Evolutionary conservation across 495 filamentous ascomycete species (phyloP).

Genomic region (Pseudomonodictys pantanalensis): DNA sequence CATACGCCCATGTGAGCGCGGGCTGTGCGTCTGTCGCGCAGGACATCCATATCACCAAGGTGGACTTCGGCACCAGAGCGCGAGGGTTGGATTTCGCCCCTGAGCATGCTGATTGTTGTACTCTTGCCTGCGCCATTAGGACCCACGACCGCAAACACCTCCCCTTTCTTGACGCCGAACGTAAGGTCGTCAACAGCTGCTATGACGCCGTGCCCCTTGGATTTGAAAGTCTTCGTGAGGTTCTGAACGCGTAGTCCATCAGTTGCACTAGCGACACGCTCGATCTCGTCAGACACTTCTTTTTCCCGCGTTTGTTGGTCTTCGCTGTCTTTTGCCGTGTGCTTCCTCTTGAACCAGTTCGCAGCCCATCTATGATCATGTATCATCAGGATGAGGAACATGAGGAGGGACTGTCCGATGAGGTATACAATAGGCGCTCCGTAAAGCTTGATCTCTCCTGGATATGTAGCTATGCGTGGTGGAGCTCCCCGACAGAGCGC

Average conservation of each 20-base stretch:
- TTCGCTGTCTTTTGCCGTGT: slow-evolving; percentile 45
- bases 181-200: slow-evolving; percentile 42
- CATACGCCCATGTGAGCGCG: slow-evolving; percentile 32
- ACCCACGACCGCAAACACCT: slow-evolving; percentile 42
- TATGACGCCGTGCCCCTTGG: slow-evolving; percentile 17
- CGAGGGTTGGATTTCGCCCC: slow-evolving; percentile 30
- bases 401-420: slow-evolving; percentile 61
- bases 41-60: slow-evolving; percentile 15
- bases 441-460: slow-evolving; percentile 67
- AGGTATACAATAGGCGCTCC: slow-evolving; percentile 78
- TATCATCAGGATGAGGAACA: slow-evolving; percentile 68
- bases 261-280: slow-evolving; percentile 40
- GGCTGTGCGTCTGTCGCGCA: slow-evolving; percentile 11
- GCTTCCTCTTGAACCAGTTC: slow-evolving; percentile 44
- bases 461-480: slow-evolving; percentile 56
- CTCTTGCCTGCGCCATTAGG: slow-evolving; percentile 36
- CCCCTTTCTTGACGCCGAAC: slow-evolving; percentile 38
- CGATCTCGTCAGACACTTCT: slow-evolving; percentile 48
- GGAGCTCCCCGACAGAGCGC: slow-evolving; percentile 61
- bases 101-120: slow-evolving; percentile 30
- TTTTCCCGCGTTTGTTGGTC: slow-evolving; percentile 46
- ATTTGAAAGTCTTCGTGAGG: slow-evolving; percentile 38
- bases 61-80: slow-evolving; percentile 10
- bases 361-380: slow-evolving; percentile 63
- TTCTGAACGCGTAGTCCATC: slow-evolving; percentile 67